phyloP scores from a whole-genome alignment of 495 filamentous ascomycete genomes.

The Saxophila tyrrhenica region DNA sequence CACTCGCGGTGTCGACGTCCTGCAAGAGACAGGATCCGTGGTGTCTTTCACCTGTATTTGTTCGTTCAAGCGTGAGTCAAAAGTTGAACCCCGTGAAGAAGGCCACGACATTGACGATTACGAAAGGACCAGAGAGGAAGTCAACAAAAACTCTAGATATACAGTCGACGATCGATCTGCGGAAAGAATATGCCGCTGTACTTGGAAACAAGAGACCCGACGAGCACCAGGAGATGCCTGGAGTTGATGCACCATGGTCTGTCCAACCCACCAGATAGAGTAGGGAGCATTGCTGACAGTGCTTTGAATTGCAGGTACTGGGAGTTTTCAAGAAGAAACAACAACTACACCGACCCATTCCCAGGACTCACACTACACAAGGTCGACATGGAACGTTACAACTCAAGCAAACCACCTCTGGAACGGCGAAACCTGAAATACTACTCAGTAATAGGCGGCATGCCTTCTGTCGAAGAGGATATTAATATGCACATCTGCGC shows the following conservation, averaged over 20 bases:
- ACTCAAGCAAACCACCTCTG: conserved; percentile 36
- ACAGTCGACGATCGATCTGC: conserved; percentile 15
- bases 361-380: conserved; percentile 52
- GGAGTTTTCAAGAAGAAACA: conserved; percentile 3
- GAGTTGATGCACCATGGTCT: conserved; percentile 40
- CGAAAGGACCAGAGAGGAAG: conserved; percentile 4
- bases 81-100: too few relatives aligned
- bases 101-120: background rate
- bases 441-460: conserved; percentile 39
- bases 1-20: conserved; percentile 47
- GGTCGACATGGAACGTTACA: conserved; percentile 49
- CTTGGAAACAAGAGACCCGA: conserved; percentile 32
- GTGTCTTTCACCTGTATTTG: conserved; percentile 50
- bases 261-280: background rate
- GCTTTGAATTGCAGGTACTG: conserved; percentile 6
- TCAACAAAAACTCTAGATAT: background rate
- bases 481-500: conserved; percentile 49
- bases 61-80: conserved; percentile 47
- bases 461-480: conserved; percentile 12
- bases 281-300: background rate
- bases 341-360: conserved; percentile 29
- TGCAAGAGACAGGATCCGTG: conserved; percentile 37
- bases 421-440: conserved; percentile 48
- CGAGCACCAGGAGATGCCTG: conserved; percentile 31
- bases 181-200: conserved; percentile 30